Evolutionary conservation across 352 stramenopile genomes (phyloP), one percentile per base, ranked within the genome.

Genomic region (Pythium rishiriense): DNA sequence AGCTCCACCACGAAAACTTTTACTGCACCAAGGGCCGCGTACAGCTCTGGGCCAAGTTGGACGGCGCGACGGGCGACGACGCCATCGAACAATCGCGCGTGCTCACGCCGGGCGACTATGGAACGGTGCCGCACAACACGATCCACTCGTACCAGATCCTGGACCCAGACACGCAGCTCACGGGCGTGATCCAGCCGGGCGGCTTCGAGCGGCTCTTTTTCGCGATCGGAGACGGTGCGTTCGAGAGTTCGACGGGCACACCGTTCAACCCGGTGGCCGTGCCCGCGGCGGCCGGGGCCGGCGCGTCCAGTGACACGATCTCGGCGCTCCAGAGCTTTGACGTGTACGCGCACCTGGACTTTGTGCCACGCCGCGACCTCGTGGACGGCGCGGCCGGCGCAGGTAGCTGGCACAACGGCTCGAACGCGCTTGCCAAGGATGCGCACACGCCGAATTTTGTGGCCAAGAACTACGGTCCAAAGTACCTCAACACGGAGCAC

Each of bases 1-100:
- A 83, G 69, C 65, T 70, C 21, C 76, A 85, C 57, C 76, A 85
- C 67, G 76, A 85, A 60, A 85, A 83, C 60, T 85, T 85, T 49
- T 85, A 85, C 69, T 81, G 74, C 66, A 79, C 72, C 14, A 74
- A 74, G 45, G 76, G 76, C 5, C 76, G 76, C 37, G 72, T 82
- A 49, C 76, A 85, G 63, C 70, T 83, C 46, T 85, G 76, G 76
- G 72, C 66, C 2, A 65, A 85, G 65, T 64, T 67, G 2, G 68
- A 72, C 58, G n/a, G n/a, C n/a, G n/a, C n/a, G n/a, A 58, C 68
- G 48, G 50, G 1, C 37, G 7, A 63, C 19, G 66, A 62, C 2
- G 64, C 64, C 0, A 62, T 72, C 39, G 66, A 85, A 56, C 72
- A 85, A 59, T 74, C 76, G 8, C 76, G 76, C 17, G 63, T 85